phyloP scores from a whole-genome alignment of 192 early-diverging fungal genomes.

The Coemansia sp. region DNA sequence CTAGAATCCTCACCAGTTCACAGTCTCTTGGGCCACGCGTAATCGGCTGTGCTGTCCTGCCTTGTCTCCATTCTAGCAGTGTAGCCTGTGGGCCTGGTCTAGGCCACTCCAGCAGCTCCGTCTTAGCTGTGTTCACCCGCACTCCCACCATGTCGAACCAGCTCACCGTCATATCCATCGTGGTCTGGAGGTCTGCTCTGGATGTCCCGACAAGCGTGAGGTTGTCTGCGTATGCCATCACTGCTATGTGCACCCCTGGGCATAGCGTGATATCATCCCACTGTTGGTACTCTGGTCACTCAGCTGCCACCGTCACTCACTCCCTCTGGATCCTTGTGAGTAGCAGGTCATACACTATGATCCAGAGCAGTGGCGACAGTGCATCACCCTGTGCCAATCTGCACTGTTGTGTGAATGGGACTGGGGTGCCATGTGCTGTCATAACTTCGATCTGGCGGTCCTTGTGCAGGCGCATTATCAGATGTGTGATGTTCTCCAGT shows the following conservation, averaged over 20 bases:
- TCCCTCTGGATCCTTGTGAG: not conserved
- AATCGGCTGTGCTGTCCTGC: not conserved
- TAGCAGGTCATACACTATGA: conserved; percentile 13
- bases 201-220: not conserved
- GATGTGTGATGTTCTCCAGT: not conserved
- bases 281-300: not conserved
- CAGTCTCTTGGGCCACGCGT: not conserved
- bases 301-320: not conserved
- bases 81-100: not conserved
- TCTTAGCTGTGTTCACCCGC: conserved; percentile 3
- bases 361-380: conserved; percentile 16
- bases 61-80: not conserved
- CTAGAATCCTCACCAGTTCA: not conserved
- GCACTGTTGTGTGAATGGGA: conserved; percentile 9
- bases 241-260: not conserved
- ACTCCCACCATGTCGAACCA: conserved; percentile 7
- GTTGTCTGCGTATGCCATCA: conserved; percentile 7
- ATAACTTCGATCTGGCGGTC: not conserved
- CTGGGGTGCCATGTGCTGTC: not conserved
- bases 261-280: no score
- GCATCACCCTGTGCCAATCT: conserved; percentile 13
- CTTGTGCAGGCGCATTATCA: conserved; percentile 1
- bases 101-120: not conserved
- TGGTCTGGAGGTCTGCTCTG: not conserved
- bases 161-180: not conserved